Evolutionary conservation across 495 filamentous ascomycete genomes (phyloP).

Genomic region (Hyaloscypha bicolor): DNA sequence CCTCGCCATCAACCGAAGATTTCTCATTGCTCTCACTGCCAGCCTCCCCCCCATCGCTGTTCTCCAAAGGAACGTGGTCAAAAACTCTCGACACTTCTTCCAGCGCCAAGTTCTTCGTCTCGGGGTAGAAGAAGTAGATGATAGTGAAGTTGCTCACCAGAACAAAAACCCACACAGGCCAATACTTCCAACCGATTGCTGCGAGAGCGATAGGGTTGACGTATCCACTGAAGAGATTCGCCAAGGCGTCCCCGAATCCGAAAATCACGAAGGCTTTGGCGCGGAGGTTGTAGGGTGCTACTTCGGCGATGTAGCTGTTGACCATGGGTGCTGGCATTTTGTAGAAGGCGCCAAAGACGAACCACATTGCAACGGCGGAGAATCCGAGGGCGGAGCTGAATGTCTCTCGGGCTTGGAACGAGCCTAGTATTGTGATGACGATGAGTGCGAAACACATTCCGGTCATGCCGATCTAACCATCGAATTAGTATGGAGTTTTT

Average conservation of each 20-base stretch:
- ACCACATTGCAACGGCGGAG: conserved; percentile 28
- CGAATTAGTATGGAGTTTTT: no score
- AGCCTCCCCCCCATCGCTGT: not conserved
- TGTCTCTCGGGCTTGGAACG: not conserved
- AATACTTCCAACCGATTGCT: conserved; percentile 42
- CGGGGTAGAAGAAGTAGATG: conserved; percentile 26
- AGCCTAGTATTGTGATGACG: conserved; percentile 20
- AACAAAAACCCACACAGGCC: conserved; percentile 41
- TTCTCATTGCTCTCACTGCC: not conserved
- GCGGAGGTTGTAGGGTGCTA: conserved; percentile 56
- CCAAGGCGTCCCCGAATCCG: conserved; percentile 11
- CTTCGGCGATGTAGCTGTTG: conserved; percentile 53
- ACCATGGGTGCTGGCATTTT: conserved; percentile 40
- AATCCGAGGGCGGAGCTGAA: conserved; percentile 14
- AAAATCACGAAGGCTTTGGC: conserved; percentile 49
- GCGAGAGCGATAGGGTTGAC: conserved; percentile 41
- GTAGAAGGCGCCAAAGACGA: conserved; percentile 39
- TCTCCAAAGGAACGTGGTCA: not conserved
- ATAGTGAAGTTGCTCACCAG: conserved; percentile 33
- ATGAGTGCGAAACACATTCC: conserved; percentile 63
- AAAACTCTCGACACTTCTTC: conserved; percentile 10
- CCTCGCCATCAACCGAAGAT: not conserved
- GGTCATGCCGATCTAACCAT: conserved; percentile 42
- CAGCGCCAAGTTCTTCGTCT: conserved; percentile 25
- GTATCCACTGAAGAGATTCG: conserved; percentile 24